Evolutionary conservation across 2,329 filamentous ascomycete species (phyloP), one percentile per base, ranked within the genome.

Genomic region (Sclerotinia borealis): DNA sequence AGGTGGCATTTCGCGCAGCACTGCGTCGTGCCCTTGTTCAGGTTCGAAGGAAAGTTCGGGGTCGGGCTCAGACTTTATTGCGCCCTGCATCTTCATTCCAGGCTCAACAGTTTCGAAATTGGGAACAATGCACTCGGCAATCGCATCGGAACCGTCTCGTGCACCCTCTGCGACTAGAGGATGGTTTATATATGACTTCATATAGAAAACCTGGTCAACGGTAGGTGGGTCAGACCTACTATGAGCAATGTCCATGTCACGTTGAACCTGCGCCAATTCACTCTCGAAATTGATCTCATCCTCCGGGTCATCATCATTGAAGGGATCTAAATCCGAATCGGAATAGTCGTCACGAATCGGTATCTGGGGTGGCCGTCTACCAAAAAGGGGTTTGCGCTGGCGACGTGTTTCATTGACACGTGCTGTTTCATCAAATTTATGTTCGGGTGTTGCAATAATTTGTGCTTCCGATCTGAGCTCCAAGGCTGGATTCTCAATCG

Each of bases 271-370:
- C 11, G 69, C 65, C 43, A 74, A 70, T 54, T 74, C 72, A 31
- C 70, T 66, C 55, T 72, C 73, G 25, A 74, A 74, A 56, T 73
- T 74, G 36, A 68, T 65, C 59, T 74, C 62, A 48, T 61, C 61
- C 9, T 59, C 72, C 1, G 45, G 52, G 41, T 69, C 68, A 29
- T 74, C 64, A n/a, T 74, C 72, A 55, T 74, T 71, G 9, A 55
- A 72, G 29, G 71, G 72, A 59, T 74, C 72, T 11, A 70, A 69
- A 59, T 73, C 69, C 2, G 70, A 71, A 29, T 69, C 70, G 48
- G 67, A 62, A 7, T 65, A 63, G 22, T 66, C 65, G 49, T 69
- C 63, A 39, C 59, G 58, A 13, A 61, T 59, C 22, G 48, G 62
- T 10, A 60, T 49, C 48, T 66, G 66, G 8, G 65, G 63, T 11